phyloP scores from a whole-genome alignment of 306 rosid genomes.

The Prunus persica region Prunus_persica_NCBIv2 NC_034011.1:24008501-24009000 shows the following conservation, averaged over 20 bases:
- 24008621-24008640: constrained; percentile 25
- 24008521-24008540: background rate
- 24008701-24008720: constrained; percentile 18
- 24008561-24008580: constrained; percentile 35
- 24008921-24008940: constrained; percentile 40
- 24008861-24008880: background rate
- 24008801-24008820: constrained; percentile 18
- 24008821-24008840: constrained; percentile 9
- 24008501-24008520: background rate
- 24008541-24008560: constrained; percentile 5
- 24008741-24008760: constrained; percentile 47
- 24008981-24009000: background rate
- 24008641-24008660: constrained; percentile 58
- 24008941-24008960: constrained; percentile 45
- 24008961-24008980: constrained; percentile 46
- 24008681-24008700: constrained; percentile 25
- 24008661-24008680: constrained; percentile 61
- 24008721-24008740: constrained; percentile 45
- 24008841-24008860: constrained; percentile 6
- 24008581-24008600: constrained; percentile 40
- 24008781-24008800: constrained; percentile 17
- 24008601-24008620: constrained; percentile 51
- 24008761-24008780: constrained; percentile 22
- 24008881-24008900: background rate
- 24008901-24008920: constrained; percentile 34